Base-by-base conservation (phyloP, 495 filamentous ascomycete genomes). In the Xanthoparmelia taractica region DNA sequence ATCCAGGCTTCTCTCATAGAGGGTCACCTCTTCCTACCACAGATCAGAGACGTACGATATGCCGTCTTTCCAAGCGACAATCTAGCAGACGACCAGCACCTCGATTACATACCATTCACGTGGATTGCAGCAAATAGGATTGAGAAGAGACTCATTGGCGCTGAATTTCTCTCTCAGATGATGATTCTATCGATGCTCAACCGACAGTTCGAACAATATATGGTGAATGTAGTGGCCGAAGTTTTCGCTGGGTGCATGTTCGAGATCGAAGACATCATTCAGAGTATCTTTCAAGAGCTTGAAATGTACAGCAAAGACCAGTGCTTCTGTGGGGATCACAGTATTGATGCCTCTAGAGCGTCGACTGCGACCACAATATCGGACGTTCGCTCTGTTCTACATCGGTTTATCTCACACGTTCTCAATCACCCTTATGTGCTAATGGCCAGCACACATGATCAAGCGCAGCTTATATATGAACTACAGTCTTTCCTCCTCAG, bases 171-270 rank as follows among this genome's bases (percentile, higher is more conserved):
- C 25, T 68, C 55, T 25, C 75, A 80, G 23, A 78, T 80, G 76
- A 74, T 78, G 70, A 57, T 73, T 10, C 31, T 78, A 23, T 74
- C 73, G 0, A 54, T 76, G 57, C 63, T 78, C 12, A 74, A 70
- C 36, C 77, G 67, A 12, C 75, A 75, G 45, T 68, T 70, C 6
- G 78, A 80, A 43, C 72, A 75, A 60, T 80, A 69, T 60, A 73
- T 80, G 65, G 71, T 74, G 58, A 41, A 58, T 7, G 60, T 72
- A 6, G 58, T 74, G 18, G 67, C 58, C 18, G 55, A 57, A 40
- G 45, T 25, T 13, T 67, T 67, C 50, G 47, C 66, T 2, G 66
- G 66, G 25, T 67, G 66, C 23, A 47, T 65, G 15, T 67, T 67
- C 34, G 66, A 67, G 58, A 55, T 67, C 20, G 66, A 67, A 29